Evolutionary conservation across 257 asterid species (phyloP), one percentile per base, ranked within the genome.

Genomic region (Buddleja alternifolia): DNA sequence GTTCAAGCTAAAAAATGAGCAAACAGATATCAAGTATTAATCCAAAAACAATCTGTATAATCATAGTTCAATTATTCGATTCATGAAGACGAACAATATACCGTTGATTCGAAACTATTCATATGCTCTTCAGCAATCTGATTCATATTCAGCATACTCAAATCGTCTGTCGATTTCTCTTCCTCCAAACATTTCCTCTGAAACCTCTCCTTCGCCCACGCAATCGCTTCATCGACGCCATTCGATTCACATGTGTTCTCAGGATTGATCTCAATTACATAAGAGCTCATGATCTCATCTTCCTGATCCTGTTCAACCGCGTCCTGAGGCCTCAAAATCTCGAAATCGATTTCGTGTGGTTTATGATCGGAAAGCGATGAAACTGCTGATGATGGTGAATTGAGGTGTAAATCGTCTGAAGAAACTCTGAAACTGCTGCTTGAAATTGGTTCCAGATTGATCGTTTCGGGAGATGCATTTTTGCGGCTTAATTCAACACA

Each of bases 181-280:
- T 73, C 71, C 75, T 67, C 73, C 3, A 78, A 71, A 62, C 69
- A 70, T 12, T 75, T 75, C 8, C 77, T 65, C 8, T 78, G 89
- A 62, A 79, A 85, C 78, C 71, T 87, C 81, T 82, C 88, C 47
- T 86, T 90, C 0, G 91, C 94, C 96, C 94, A 90, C 0, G 94
- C 97, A 65, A 90, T 88, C 14, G 96, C 97, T 75, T 90, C 97
- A 63, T 88, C 88, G 0, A 90, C 83, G 3, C 79, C 88, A 46
- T 81, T 85, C n/a, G 88, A 70, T 42, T 86, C 93, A 7, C 66
- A 73, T 0, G 59, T 54, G 32, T 65, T 48, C 36, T 71, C 77
- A 3, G 81, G 66, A 42, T 73, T 78, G 59, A 90, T 77, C 79
- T 90, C 94, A 3, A 88, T 90, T 4, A 86, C 87, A 70, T 81